These are phyloP conservation scores for Ogataea paradorogensis DNA, from an alignment of 805 yeast genomes.

Conservation along the genomic window DNA sequence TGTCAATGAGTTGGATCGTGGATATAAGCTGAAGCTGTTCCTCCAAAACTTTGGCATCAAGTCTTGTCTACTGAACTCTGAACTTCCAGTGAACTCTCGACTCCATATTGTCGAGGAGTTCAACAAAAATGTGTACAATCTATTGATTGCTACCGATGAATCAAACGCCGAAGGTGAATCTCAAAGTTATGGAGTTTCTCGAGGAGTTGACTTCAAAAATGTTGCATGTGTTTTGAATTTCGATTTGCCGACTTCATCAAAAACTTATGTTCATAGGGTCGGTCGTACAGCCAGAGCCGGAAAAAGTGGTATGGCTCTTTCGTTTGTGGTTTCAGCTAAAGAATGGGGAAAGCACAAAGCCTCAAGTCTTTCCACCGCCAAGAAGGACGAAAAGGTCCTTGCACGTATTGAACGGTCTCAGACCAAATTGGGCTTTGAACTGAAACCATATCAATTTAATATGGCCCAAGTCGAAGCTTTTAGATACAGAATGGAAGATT, in stretches of 20 bases:
- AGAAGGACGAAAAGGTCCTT: constrained; percentile 83
- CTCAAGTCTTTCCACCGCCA: constrained; percentile 67
- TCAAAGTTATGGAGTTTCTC: constrained; percentile 84
- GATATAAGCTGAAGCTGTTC: constrained; percentile 86
- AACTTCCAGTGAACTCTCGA: constrained; percentile 88
- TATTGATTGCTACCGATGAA: constrained; percentile 95
- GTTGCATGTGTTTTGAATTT: constrained; percentile 96
- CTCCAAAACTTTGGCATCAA: constrained; percentile 92
- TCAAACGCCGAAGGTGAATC: constrained; percentile 47
- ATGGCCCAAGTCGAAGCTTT: constrained; percentile 91
- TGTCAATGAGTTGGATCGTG: constrained; percentile 93
- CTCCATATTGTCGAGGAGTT: constrained; percentile 94
- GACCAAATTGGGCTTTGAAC: constrained; percentile 63
- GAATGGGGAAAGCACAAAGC: constrained; percentile 88
- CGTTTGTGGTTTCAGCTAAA: constrained; percentile 81
- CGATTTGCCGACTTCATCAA: constrained; percentile 87
- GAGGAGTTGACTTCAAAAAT: constrained; percentile 95
- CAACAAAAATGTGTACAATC: constrained; percentile 81
- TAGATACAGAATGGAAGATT: constrained; percentile 95
- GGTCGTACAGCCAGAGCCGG: constrained; percentile 99
- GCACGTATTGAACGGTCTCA: constrained; percentile 76
- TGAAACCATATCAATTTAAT: constrained; percentile 88
- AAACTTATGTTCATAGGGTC: constrained; percentile 86
- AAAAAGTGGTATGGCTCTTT: constrained; percentile 88
- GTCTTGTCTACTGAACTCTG: constrained; percentile 85